Evolutionary conservation across 495 filamentous ascomycete genomes (phyloP).

Genomic region (Recurvomyces mirabilis): DNA sequence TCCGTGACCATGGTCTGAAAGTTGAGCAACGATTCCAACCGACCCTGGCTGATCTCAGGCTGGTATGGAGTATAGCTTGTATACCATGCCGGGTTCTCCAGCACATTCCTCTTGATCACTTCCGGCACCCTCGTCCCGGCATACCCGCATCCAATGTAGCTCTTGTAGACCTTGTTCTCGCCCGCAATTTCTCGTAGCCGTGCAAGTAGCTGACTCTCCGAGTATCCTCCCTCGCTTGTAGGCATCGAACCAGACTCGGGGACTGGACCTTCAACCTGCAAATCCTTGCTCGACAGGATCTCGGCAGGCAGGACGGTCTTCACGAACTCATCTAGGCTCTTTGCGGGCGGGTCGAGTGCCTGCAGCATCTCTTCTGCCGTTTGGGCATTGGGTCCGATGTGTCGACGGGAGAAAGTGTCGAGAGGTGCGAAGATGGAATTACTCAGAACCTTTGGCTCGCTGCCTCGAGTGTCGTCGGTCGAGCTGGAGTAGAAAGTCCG

Average conservation of each 20-base stretch:
- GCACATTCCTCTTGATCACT: constrained; percentile 87
- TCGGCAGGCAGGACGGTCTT: constrained; percentile 72
- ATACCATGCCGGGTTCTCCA: constrained; percentile 96
- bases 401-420: constrained; percentile 70
- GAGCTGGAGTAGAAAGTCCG: constrained; percentile 22
- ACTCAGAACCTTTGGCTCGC: constrained; percentile 9
- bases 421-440: constrained; percentile 30
- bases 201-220: constrained; percentile 58
- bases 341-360: constrained; percentile 61
- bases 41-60: constrained; percentile 88
- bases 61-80: constrained; percentile 98
- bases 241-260: constrained; percentile 11
- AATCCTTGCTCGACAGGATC: constrained; percentile 60
- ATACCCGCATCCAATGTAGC: constrained; percentile 83
- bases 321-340: constrained; percentile 76
- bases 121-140: constrained; percentile 74
- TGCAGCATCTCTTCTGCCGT: constrained; percentile 71
- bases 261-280: constrained; percentile 38
- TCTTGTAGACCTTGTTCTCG: constrained; percentile 50
- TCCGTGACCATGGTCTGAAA: constrained; percentile 94
- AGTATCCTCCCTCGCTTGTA: constrained; percentile 36
- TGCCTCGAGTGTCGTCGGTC: constrained; percentile 11
- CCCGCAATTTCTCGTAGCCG: constrained; percentile 52
- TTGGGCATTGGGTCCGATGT: constrained; percentile 77
- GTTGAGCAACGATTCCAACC: constrained; percentile 76